Evolutionary conservation across 2,329 filamentous ascomycete genomes (phyloP), one percentile per base, ranked within the genome.

Genomic region (Allantophomopsis lycopodina): DNA sequence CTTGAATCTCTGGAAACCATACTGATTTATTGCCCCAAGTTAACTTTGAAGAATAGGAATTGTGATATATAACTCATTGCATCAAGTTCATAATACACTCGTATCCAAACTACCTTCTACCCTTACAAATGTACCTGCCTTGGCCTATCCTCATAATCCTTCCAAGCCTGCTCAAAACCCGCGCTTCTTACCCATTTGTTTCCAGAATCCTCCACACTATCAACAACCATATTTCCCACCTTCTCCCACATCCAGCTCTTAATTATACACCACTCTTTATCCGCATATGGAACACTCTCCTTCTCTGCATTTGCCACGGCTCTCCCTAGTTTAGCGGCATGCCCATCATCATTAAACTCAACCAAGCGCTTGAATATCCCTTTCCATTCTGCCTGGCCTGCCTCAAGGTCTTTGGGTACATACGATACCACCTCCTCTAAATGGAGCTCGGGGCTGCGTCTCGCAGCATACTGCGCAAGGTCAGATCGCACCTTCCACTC

Each of bases 401-500:
- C 44, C 21, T 46, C 39, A 3, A 51, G 49, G 36, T 63, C 59
- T 12, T 28, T 28, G 3, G 23, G 23, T 1, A 60, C 56, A 52
- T 91, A 89, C 0, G 59, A 53, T 1, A 56, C 58, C 39, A 94
- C 70, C 36, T 76, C 68, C 3, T 76, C 65, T 0, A 74, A 42
- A 0, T 69, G 60, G 1, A 88, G 67, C 0, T 68, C 58, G 1
- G 85, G 79, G 2, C 68, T 70, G 3, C 70, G 71, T 8, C 81
- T 69, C 2, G 79, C 82, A 1, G 79, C 72, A 55, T 93, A 94
- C 59, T 86, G 66, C 5, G 78, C 53, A 5, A 94, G 62, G 54
- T 91, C 83, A 48, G 78, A 60, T 33, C 86, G 74, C 37, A 79
- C 82, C 58, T 93, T 94, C 73, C 78, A 88, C 58, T 91, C 82